Evolutionary conservation across 495 filamentous ascomycete genomes (phyloP), one percentile per base, ranked within the genome.

Genomic region (Hypoxylon trugodes): DNA sequence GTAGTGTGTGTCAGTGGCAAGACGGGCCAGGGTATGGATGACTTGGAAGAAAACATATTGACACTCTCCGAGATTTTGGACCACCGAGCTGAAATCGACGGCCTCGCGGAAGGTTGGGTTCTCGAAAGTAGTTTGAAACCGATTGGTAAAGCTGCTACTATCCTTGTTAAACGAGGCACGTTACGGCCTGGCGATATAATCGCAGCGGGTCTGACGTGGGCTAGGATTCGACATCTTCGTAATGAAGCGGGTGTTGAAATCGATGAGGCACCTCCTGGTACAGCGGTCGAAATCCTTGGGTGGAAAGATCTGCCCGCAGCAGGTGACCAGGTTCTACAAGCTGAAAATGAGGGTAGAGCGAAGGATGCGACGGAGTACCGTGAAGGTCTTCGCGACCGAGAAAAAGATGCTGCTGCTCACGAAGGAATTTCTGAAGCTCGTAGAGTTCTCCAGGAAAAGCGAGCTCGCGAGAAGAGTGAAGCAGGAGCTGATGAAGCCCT

Each of bases 241-340:
- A 96, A 97, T 69, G 93, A 98, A 79, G 89, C 90, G 13, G 92
- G 95, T 25, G 73, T 84, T 13, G 76, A 86, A 9, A 80, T 98
- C 28, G 65, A 77, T 8, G 87, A 87, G 70, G 92, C 92, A n/a
- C 84, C 87, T 0, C 96, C 96, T 0, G 96, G 95, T 5, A 91
- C 87, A 32, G 93, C 95, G 0, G 90, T 97, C 5, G 92, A 97
- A 70, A 84, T 99, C 42, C 88, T 96, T 56, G 96, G 96, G 3
- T 99, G 96, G 96, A 87, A 87, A 62, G 93, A 96, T 47, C 90
- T 94, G 38, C 93, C 96, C 0, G 77, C 79, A n/a, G 96, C 96
- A 10, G 96, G 96, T 24, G 89, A 95, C 66, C 85, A 92, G 75
- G 87, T 96, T 7, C 77, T 99, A 1, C 90, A 98, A 74, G 90